These are phyloP conservation scores for Cyberlindnera subsufficiens DNA, from an alignment of 805 yeast species.

Conservation along the genomic window DNA sequence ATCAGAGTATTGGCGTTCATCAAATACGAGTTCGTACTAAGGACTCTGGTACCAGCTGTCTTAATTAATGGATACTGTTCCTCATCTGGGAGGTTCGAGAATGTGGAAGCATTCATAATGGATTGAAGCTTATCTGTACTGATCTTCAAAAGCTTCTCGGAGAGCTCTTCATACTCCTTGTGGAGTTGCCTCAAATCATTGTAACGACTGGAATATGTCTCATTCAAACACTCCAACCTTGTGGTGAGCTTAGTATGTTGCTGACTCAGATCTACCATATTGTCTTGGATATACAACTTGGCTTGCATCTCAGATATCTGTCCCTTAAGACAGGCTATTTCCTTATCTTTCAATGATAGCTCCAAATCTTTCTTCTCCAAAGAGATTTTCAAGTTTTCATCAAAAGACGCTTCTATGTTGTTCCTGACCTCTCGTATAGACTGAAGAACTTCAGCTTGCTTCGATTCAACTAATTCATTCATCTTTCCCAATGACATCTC, in stretches of 20 bases:
- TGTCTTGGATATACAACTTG: background rate
- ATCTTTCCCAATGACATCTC: background rate
- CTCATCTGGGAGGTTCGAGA: slow-evolving; percentile 7
- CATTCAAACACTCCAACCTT: slow-evolving; percentile 19
- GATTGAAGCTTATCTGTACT: slow-evolving; percentile 25
- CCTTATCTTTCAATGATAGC: slow-evolving; percentile 13
- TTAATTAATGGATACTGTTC: background rate
- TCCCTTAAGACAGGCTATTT: slow-evolving; percentile 11
- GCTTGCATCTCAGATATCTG: slow-evolving; percentile 6
- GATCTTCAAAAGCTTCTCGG: slow-evolving; percentile 20
- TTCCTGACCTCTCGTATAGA: background rate
- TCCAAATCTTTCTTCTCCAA: slow-evolving; percentile 8
- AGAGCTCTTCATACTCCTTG: slow-evolving; percentile 22
- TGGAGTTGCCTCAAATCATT: slow-evolving; percentile 25
- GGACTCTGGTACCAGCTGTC: slow-evolving; percentile 9
- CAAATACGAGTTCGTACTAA: slow-evolving; percentile 25
- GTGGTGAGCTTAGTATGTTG: slow-evolving; percentile 16
- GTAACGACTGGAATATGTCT: slow-evolving; percentile 20
- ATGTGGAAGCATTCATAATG: slow-evolving; percentile 16
- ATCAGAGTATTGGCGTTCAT: slow-evolving; percentile 3
- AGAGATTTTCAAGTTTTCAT: background rate
- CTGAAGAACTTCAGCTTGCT: background rate
- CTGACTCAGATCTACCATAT: slow-evolving; percentile 12
- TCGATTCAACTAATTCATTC: background rate
- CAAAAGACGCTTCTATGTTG: background rate